Conservation (phyloP, 2,329 filamentous ascomycete genomes). For the Ceratocystis albifundus region DNA sequence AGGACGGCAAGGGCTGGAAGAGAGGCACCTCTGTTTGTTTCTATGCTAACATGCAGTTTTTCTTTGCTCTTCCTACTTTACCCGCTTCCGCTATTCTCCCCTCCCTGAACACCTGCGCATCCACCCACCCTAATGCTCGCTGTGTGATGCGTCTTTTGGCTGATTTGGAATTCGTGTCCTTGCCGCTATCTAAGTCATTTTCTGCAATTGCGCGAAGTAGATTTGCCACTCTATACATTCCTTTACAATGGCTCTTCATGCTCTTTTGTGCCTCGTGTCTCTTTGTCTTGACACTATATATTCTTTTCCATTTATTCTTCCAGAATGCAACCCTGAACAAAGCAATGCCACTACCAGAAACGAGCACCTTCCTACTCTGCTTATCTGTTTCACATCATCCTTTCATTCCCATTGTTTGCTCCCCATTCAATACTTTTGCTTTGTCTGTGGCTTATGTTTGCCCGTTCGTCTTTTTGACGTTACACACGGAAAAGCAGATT, state of each 20-base stretch:
- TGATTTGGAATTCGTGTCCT: not conserved
- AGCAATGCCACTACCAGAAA: not conserved
- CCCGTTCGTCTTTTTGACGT: constrained; percentile 2
- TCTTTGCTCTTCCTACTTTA: too few relatives aligned
- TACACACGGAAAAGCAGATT: not conserved
- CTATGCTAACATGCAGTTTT: too few relatives aligned
- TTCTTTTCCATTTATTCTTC: too few relatives aligned
- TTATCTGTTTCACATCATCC: not conserved
- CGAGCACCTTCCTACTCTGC: not conserved
- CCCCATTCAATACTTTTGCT: not conserved
- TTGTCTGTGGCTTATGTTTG: not conserved
- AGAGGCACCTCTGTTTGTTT: too few relatives aligned
- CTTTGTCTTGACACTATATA: not conserved
- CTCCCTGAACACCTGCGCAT: too few relatives aligned
- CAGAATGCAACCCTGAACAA: too few relatives aligned
- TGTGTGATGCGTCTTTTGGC: not conserved
- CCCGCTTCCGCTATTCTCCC: too few relatives aligned
- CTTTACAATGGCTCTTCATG: not conserved
- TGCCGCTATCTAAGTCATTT: not conserved
- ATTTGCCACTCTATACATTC: not conserved
- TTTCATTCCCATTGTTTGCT: not conserved
- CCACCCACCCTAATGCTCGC: not conserved
- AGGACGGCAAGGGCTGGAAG: not conserved
- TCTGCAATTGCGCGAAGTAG: constrained; percentile 9
- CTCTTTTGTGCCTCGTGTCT: not conserved